Conservation (phyloP, 495 filamentous ascomycete species). For the Aspergillus panamensis region DNA sequence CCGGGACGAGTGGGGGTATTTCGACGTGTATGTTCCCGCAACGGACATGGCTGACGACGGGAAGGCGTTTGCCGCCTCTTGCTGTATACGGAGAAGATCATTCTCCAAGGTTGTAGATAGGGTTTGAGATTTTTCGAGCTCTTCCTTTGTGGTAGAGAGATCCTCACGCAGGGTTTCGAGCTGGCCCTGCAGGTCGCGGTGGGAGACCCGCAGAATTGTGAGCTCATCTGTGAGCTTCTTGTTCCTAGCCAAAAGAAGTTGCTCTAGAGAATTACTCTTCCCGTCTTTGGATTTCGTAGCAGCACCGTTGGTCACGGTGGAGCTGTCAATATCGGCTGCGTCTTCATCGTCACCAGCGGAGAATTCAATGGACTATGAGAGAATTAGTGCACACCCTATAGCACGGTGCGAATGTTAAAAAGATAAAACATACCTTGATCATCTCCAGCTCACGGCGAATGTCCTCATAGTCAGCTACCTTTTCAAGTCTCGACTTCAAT, state of each 20-base stretch:
- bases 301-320: conserved; percentile 46
- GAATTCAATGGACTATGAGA: conserved; percentile 80
- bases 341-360: conserved; percentile 85
- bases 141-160: conserved; percentile 75
- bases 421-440: conserved; percentile 57
- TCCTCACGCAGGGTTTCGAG: conserved; percentile 79
- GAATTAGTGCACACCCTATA: background rate
- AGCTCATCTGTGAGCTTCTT: conserved; percentile 94
- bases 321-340: conserved; percentile 28
- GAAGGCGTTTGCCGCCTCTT: conserved; percentile 77
- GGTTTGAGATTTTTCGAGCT: conserved; percentile 79
- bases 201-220: conserved; percentile 86
- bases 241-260: conserved; percentile 86
- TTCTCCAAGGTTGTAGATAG: conserved; percentile 88
- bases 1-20: conserved; percentile 73
- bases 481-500: conserved; percentile 74
- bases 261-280: conserved; percentile 70
- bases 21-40: conserved; percentile 84
- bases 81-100: conserved; percentile 82
- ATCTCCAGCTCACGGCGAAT: conserved; percentile 94
- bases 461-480: conserved; percentile 92
- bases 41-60: conserved; percentile 85
- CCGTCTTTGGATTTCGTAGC: conserved; percentile 55
- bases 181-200: conserved; percentile 82
- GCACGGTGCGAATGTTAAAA: background rate